Base-by-base conservation (phyloP, 2,329 filamentous ascomycete genomes). In the Elsinoe batatas region DNA sequence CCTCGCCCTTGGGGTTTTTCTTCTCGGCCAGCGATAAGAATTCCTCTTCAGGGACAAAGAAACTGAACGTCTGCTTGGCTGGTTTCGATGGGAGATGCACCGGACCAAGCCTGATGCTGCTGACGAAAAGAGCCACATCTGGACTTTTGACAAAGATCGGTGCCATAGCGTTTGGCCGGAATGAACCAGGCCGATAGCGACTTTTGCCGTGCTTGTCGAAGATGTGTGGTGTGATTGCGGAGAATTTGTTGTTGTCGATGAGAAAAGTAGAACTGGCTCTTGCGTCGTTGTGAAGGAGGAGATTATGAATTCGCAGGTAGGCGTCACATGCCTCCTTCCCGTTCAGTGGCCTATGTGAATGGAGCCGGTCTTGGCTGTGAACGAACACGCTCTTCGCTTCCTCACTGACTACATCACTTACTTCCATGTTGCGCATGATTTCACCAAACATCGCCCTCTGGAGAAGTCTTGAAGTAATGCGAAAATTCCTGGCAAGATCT, bases 401-500 rank as follows among this genome's bases (percentile, higher is more conserved):
- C 8, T 42, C 17, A 15, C 11, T 18, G 5, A 17, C 8, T 10
- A n/a, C 20, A 3, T 33, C 42, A 22, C 18, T 20, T 26, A 55
- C 8, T 8, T 44, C 18, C 17, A 44, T 20, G 2, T 33, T 17
- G 12, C 17, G 13, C 26, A 47, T 20, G 12, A 55, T 36, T 7
- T 12, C 37, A 13, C 37, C 53, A 22, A 46, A 55, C 17, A 44
- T 55, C 3, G 22, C 40, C 20, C 42, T 15, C 37, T 55, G 53
- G 3, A 55, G 30, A 42, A 30, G 43, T 26, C 20, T 20, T 2
- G 53, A 55, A 6, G 33, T 15, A n/a, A 55, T 32, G 5, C 42
- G 40, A 37, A 55, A 55, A 30, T 11, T 55, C 8, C 37, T 22
- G 8, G 20, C 30, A 15, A 55, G 20, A 20, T 55, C 53, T 47